Conservation (phyloP, 768 basidiomycete species). For the Rhizopogon vesiculosus region DNA sequence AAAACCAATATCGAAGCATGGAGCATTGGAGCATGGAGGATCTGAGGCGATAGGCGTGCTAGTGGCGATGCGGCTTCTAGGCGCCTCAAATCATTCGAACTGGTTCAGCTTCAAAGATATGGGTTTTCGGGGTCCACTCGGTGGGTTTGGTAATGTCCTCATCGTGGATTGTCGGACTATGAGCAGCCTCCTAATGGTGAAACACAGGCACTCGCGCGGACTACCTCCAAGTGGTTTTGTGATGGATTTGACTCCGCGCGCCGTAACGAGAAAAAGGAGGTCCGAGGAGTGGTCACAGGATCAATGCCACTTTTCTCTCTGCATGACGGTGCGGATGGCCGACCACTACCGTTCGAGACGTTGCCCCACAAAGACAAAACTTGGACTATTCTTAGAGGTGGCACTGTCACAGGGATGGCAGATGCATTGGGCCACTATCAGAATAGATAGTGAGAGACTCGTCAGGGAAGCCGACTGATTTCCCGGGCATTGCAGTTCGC, state of each 20-base stretch:
- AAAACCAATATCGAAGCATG: slow-evolving; percentile 5
- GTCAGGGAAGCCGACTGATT: slow-evolving; percentile 8
- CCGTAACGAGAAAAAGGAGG: neutral
- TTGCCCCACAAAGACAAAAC: slow-evolving; percentile 6
- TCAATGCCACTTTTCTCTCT: slow-evolving; percentile 5
- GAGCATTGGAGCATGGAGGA: slow-evolving; percentile 2
- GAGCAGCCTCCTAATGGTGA: slow-evolving; percentile 2
- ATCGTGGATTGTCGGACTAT: slow-evolving; percentile 1
- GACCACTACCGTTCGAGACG: slow-evolving; percentile 5
- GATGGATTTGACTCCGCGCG: slow-evolving; percentile 3
- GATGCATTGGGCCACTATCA: slow-evolving; percentile 2
- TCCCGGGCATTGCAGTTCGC: slow-evolving; percentile 18
- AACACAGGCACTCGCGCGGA: neutral
- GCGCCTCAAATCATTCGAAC: slow-evolving; percentile 11
- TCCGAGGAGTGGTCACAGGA: slow-evolving; percentile 18
- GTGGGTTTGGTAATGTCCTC: neutral
- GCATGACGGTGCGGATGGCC: slow-evolving; percentile 14
- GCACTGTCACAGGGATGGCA: neutral
- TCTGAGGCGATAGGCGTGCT: slow-evolving; percentile 7
- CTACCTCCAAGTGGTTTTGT: neutral
- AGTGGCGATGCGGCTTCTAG: slow-evolving; percentile 8
- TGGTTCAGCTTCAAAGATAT: slow-evolving; percentile 11
- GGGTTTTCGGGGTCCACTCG: slow-evolving; percentile 20
- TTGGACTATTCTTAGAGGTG: neutral
- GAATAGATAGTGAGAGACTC: slow-evolving; percentile 22